Conservation (phyloP, 106 monocot species). For the Dioscorea alata region DNA sequence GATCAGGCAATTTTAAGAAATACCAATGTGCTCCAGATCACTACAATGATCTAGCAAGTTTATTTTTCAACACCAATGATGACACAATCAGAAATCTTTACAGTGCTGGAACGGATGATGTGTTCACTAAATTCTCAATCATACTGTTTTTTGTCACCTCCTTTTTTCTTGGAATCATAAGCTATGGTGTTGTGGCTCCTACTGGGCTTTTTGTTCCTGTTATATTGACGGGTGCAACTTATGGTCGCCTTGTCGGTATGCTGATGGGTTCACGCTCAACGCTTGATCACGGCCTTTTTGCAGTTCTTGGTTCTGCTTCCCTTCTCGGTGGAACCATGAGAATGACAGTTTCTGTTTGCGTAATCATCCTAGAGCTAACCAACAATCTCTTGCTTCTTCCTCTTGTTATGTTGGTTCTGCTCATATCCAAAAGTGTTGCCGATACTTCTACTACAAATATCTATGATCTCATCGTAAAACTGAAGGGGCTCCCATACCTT, state of each 20-base stretch:
- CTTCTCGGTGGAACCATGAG: slow-evolving; percentile 80
- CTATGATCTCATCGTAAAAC: slow-evolving; percentile 39
- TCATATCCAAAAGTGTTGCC: slow-evolving; percentile 67
- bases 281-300: slow-evolving; percentile 79
- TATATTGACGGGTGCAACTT: slow-evolving; percentile 81
- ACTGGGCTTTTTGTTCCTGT: slow-evolving; percentile 82
- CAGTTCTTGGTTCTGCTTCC: slow-evolving; percentile 76
- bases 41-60: slow-evolving; percentile 85
- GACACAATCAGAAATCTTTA: slow-evolving; percentile 70
- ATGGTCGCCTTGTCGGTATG: slow-evolving; percentile 72
- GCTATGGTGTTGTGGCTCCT: slow-evolving; percentile 80
- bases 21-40: slow-evolving; percentile 71
- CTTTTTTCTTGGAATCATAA: slow-evolving; percentile 74
- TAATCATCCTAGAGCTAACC: slow-evolving; percentile 72
- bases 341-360: slow-evolving; percentile 79
- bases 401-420: slow-evolving; percentile 86
- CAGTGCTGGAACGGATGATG: slow-evolving; percentile 51
- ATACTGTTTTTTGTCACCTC: slow-evolving; percentile 55
- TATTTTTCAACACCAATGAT: slow-evolving; percentile 87
- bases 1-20: slow-evolving; percentile 60
- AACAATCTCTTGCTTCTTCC: slow-evolving; percentile 83
- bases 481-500: slow-evolving; percentile 64
- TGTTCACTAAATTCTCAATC: slow-evolving; percentile 51
- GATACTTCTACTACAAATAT: slow-evolving; percentile 44
- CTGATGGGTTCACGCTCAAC: slow-evolving; percentile 42